A percentile compares a stretch with the other conserved stretches of the same genome.
Evolutionary conservation across 2,329 filamentous ascomycete genomes (phyloP).

Genomic region (Apiospora phragmitis): DNA sequence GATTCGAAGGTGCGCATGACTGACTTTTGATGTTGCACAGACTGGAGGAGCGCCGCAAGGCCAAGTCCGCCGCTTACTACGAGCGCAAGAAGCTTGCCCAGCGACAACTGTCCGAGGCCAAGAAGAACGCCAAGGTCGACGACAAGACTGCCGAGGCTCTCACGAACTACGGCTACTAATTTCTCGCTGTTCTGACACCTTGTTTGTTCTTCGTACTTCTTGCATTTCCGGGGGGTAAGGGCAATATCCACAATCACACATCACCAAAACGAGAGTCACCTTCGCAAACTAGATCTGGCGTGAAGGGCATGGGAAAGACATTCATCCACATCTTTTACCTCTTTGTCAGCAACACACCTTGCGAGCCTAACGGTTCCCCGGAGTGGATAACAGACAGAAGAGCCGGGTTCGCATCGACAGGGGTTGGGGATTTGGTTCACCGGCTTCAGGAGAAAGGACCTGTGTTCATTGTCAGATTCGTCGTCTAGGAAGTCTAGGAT

Average conservation of each 20-base stretch:
- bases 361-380: slow-evolving; percentile 23
- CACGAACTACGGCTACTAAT: slow-evolving; percentile 88
- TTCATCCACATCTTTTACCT: slow-evolving; percentile 28
- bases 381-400: slow-evolving; percentile 11
- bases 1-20: not conserved
- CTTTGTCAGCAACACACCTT: slow-evolving; percentile 28
- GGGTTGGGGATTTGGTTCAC: slow-evolving; percentile 17
- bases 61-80: slow-evolving; percentile 99
- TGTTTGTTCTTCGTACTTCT: slow-evolving; percentile 27
- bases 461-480: slow-evolving; percentile 36
- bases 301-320: slow-evolving; percentile 33
- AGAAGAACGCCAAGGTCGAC: slow-evolving; percentile 88
- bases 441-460: slow-evolving; percentile 27
- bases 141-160: slow-evolving; percentile 86
- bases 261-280: slow-evolving; percentile 27
- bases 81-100: slow-evolving; percentile 98
- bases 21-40: slow-evolving; percentile 48
- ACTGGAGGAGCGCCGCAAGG: slow-evolving; percentile 99
- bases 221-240: slow-evolving; percentile 28
- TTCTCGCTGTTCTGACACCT: slow-evolving; percentile 10
- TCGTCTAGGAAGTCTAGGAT: slow-evolving; percentile 34
- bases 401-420: slow-evolving; percentile 14
- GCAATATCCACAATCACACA: slow-evolving; percentile 29
- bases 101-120: slow-evolving; percentile 87
- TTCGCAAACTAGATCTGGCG: slow-evolving; percentile 37